phyloP scores from a whole-genome alignment of 2,329 filamentous ascomycete genomes.

The Zarea fungicola region DNA sequence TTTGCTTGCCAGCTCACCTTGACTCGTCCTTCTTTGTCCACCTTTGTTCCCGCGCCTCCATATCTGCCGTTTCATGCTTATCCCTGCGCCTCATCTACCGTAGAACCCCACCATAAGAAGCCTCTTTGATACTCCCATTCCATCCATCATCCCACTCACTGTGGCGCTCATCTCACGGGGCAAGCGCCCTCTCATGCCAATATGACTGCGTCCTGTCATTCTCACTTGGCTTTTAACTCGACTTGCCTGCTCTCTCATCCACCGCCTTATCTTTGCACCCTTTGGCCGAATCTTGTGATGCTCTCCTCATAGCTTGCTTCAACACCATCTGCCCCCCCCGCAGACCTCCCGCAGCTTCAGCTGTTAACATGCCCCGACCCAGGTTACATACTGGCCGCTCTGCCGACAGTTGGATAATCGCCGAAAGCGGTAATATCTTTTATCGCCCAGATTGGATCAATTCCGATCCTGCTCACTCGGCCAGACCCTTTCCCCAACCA shows the following conservation, averaged over 20 bases:
- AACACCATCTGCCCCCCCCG: no score
- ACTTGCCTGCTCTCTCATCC: background rate
- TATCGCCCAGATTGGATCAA: constrained; percentile 22
- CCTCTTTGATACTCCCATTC: no score
- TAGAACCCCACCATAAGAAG: background rate
- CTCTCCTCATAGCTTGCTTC: background rate
- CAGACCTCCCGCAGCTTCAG: background rate
- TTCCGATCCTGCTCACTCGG: constrained; percentile 3
- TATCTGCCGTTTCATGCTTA: no score
- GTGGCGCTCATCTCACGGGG: background rate
- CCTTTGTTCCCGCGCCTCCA: no score
- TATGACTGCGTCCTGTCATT: background rate
- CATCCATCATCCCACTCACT: background rate
- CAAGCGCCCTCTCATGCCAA: background rate
- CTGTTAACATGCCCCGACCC: constrained; percentile 4
- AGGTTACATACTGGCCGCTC: background rate
- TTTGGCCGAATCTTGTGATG: background rate
- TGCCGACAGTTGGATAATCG: constrained; percentile 22
- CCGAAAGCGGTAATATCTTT: constrained; percentile 24
- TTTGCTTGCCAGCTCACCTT: background rate
- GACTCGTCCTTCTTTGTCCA: background rate
- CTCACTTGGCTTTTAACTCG: background rate
- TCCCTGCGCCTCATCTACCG: background rate
- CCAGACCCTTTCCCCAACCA: constrained; percentile 27
- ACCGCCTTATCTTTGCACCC: background rate